Evolutionary conservation across 2,329 filamentous ascomycete species (phyloP).

Genomic region (Tetracladium maxilliforme): DNA sequence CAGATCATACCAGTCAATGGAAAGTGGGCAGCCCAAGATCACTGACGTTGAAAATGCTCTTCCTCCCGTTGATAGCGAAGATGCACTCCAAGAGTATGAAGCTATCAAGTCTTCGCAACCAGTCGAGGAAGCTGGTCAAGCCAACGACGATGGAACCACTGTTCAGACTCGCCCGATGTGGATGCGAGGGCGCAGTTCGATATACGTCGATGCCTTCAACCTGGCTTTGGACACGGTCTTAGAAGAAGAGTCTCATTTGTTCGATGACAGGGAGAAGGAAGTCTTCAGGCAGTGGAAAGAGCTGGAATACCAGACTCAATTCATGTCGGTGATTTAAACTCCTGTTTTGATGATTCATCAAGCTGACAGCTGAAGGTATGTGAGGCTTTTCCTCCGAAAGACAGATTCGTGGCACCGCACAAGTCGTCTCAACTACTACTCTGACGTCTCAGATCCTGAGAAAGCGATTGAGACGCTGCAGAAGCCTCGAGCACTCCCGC

Average conservation of each 20-base stretch:
- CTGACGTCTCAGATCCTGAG: constrained; percentile 65
- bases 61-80: constrained; percentile 49
- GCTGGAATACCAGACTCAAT: constrained; percentile 75
- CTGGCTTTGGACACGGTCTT: constrained; percentile 80
- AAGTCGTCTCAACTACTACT: constrained; percentile 61
- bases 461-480: constrained; percentile 53
- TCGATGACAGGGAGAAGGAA: constrained; percentile 61
- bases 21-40: no score
- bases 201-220: constrained; percentile 97
- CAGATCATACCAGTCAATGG: no score
- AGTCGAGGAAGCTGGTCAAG: constrained; percentile 18
- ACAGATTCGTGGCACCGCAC: constrained; percentile 83
- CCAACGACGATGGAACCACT: constrained; percentile 23
- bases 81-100: constrained; percentile 72
- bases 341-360: no score
- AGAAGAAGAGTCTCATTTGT: constrained; percentile 77
- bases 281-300: constrained; percentile 65
- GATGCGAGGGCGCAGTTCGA: constrained; percentile 67
- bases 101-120: constrained; percentile 43
- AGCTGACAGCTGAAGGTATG: constrained; percentile 45
- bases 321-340: constrained; percentile 48
- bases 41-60: constrained; percentile 62
- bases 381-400: constrained; percentile 84
- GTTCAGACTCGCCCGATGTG: constrained; percentile 45
- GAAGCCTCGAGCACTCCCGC: constrained; percentile 36